Percentiles rank a stretch among this genome's conserved stretches.
These are phyloP conservation scores for Cladophialophora exuberans DNA, from an alignment of 2,329 filamentous ascomycete species.

Conservation along the genomic window DNA sequence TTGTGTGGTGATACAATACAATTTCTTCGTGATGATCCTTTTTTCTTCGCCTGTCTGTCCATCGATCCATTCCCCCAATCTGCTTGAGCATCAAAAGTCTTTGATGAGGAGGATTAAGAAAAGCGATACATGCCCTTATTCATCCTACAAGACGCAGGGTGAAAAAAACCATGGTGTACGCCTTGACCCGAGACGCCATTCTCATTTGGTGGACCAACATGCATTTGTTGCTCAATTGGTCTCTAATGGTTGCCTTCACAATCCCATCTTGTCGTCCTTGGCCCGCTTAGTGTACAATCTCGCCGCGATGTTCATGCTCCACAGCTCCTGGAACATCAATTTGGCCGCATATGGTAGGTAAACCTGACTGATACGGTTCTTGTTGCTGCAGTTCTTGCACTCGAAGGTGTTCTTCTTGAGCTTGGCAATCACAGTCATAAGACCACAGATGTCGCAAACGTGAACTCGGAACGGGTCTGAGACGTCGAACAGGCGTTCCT, in stretches of 20 bases:
- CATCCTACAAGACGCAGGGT: too few species aligned
- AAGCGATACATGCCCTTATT: too few species aligned
- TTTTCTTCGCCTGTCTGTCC: too few species aligned
- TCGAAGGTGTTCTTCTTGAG: conserved; percentile 95
- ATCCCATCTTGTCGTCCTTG: neutral
- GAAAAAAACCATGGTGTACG: too few species aligned
- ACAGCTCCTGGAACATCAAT: conserved; percentile 95
- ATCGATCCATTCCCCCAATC: too few species aligned
- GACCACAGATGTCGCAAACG: conserved; percentile 95
- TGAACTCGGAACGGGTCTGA: conserved; percentile 98
- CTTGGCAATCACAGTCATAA: conserved; percentile 98
- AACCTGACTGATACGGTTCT: conserved; percentile 96
- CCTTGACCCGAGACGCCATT: neutral
- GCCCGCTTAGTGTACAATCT: conserved; percentile 84
- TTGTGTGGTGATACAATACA: too few species aligned
- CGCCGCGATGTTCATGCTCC: conserved; percentile 97
- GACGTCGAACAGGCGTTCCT: conserved; percentile 95
- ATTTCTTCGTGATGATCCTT: too few species aligned
- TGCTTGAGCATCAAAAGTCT: too few species aligned
- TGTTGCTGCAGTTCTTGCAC: conserved; percentile 97
- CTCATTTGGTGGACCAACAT: neutral
- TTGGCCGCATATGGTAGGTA: conserved; percentile 98
- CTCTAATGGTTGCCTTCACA: neutral
- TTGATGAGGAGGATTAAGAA: too few species aligned
- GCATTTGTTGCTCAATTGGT: neutral